phyloP scores from a whole-genome alignment of 176 grass and related monocot species.

The Microstegium vimineum region DNA sequence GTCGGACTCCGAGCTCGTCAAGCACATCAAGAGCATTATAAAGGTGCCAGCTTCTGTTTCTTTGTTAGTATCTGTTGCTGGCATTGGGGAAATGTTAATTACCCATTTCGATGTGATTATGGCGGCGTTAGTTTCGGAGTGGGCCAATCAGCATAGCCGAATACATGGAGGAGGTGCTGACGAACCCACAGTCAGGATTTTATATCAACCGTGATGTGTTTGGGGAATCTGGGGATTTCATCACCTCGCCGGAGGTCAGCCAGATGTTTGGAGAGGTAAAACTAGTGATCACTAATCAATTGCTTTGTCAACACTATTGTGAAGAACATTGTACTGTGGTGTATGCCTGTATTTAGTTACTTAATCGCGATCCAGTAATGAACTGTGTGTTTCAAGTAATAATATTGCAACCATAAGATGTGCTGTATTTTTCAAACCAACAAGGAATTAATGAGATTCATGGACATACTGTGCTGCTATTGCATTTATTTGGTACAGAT shows the following conservation, averaged over 20 bases:
- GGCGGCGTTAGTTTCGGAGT: conserved; percentile 62
- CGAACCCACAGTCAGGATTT: conserved; percentile 78
- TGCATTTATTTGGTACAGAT: conserved; percentile 43
- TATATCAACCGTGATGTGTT: conserved; percentile 95
- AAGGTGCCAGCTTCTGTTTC: conserved; percentile 38
- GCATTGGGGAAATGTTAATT: conserved; percentile 28
- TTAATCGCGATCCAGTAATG: neutral
- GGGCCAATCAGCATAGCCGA: conserved; percentile 91
- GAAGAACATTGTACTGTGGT: neutral
- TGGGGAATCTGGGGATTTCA: conserved; percentile 75
- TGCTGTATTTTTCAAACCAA: neutral
- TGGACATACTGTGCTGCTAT: neutral
- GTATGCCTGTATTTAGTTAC: neutral
- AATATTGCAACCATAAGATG: neutral
- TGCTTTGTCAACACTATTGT: neutral
- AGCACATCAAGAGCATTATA: conserved; percentile 95
- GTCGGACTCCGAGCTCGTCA: conserved; percentile 70
- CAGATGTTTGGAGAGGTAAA: conserved; percentile 99
- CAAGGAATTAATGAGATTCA: neutral
- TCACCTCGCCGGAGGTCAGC: conserved; percentile 93
- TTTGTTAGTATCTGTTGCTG: neutral
- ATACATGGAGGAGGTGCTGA: conserved; percentile 97
- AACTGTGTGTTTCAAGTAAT: neutral
- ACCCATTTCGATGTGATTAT: neutral
- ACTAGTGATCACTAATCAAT: neutral